phyloP scores from a whole-genome alignment of 1,139 yeast species.

The Debaryomyces subglobosus region DNA sequence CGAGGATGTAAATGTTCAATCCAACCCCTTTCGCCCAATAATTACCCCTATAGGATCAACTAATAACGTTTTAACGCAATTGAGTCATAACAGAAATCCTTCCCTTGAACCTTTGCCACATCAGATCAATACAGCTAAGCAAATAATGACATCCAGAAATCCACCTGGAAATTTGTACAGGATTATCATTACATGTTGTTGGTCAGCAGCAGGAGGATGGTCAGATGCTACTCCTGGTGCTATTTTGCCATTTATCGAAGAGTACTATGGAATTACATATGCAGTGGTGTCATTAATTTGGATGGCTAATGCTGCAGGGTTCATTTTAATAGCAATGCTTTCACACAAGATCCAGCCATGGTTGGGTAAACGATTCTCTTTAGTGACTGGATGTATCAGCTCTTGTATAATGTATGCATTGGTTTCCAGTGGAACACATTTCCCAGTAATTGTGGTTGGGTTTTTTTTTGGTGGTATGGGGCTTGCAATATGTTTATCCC shows the following conservation, averaged over 20 bases:
- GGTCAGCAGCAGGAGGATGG: slow-evolving; percentile 43
- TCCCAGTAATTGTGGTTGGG: slow-evolving; percentile 50
- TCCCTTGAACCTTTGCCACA: slow-evolving; percentile 9
- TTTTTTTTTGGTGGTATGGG: slow-evolving; percentile 66
- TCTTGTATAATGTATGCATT: slow-evolving; percentile 43
- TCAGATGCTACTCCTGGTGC: slow-evolving; percentile 54
- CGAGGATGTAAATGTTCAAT: background rate
- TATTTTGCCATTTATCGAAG: slow-evolving; percentile 46
- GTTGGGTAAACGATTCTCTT: slow-evolving; percentile 43
- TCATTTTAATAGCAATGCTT: slow-evolving; percentile 42
- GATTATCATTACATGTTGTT: slow-evolving; percentile 41
- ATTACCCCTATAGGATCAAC: slow-evolving; percentile 16
- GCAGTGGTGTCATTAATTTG: slow-evolving; percentile 48
- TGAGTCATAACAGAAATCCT: slow-evolving; percentile 5
- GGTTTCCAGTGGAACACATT: slow-evolving; percentile 39
- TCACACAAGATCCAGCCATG: slow-evolving; percentile 42
- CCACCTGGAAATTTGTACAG: slow-evolving; percentile 52
- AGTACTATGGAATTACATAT: slow-evolving; percentile 37
- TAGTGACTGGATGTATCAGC: slow-evolving; percentile 37
- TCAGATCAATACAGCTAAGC: slow-evolving; percentile 11
- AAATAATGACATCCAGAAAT: slow-evolving; percentile 28
- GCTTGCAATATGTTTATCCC: slow-evolving; percentile 56
- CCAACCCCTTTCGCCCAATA: slow-evolving; percentile 13
- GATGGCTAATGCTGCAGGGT: slow-evolving; percentile 50
- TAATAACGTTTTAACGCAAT: slow-evolving; percentile 13